Base-by-base conservation (phyloP, 2,329 filamentous ascomycete genomes). In the Lachnellula occidentalis region DNA sequence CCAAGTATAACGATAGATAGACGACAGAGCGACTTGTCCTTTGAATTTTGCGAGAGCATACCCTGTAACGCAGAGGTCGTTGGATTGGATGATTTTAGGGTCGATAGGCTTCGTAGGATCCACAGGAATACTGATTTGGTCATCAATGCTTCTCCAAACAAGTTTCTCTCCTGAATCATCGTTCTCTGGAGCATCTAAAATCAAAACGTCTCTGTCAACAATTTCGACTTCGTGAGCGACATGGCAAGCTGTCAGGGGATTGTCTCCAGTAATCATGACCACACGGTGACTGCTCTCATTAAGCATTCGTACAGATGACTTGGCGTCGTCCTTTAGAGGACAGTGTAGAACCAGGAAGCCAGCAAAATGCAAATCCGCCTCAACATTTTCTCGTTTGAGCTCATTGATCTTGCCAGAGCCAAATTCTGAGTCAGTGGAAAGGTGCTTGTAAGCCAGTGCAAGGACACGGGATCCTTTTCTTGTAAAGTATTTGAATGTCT, bases 261-360 rank as follows among this genome's bases (percentile, higher is more conserved):
- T 99, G 72, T 99, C 94, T 69, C 94, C 94, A 57, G 94, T 99
- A 62, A 99, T 99, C 94, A 99, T 99, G 64, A 99, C 88, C 46
- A 96, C 91, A 64, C 94, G 90, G 72, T 99, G 94, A 74, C 92
- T 97, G 73, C 92, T 97, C 76, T 99, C 94, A 69, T 96, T 99
- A 64, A 99, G 81, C 90, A 97, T 96, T 61, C 88, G 90, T 41
- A 99, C 90, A 39, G 94, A 86, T 70, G 94, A 86, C 73, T 95
- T 88, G 46, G 94, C 94, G 70, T 99, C 94, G 24, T 96, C 92
- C 74, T 99, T 99, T 54, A 99, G 79, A 5, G 94, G 94, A 66
- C 91, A 96, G 71, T 96, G 92, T 31, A 99, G 78, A 50, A 99
- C 91, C 59, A 99, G 77, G 76, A 99, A 99, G 56, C 94, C 94